These are phyloP conservation scores for Flaveria ramosissima DNA, from an alignment of 129 eudicot species.

Conservation along the genomic window DNA sequence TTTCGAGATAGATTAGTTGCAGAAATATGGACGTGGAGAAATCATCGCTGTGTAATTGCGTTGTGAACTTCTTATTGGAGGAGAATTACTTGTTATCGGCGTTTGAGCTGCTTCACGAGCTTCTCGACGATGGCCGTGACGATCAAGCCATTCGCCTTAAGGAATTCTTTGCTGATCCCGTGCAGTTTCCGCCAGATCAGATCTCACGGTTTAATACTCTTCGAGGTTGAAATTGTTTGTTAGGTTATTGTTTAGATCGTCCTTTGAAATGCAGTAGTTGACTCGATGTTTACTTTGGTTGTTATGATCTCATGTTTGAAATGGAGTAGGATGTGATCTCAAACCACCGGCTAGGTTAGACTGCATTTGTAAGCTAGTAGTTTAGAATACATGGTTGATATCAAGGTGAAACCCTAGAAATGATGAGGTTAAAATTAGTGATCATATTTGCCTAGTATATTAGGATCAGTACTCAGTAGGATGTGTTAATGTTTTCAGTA, in stretches of 20 bases:
- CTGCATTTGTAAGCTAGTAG: neutral
- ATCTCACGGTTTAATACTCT: conserved; percentile 93
- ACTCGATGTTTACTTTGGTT: neutral
- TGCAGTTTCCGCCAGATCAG: conserved; percentile 98
- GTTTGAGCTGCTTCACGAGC: conserved; percentile 99
- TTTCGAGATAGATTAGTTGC: conserved; percentile 1
- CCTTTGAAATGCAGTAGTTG: neutral
- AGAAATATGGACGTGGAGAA: conserved; percentile 90
- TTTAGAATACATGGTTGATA: conserved; percentile 6
- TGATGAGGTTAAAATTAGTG: neutral
- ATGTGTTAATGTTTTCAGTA: neutral
- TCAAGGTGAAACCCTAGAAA: conserved; percentile 22
- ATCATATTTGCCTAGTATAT: no score
- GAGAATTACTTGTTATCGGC: conserved; percentile 94
- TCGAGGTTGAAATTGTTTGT: conserved; percentile 52
- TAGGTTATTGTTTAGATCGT: neutral
- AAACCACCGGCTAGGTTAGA: conserved; percentile 5
- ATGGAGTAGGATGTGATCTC: conserved; percentile 23
- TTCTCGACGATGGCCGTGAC: conserved; percentile 93
- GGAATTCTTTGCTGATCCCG: conserved; percentile 78
- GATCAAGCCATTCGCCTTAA: conserved; percentile 95
- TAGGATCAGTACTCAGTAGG: no score
- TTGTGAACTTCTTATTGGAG: conserved; percentile 91
- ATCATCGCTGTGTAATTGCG: conserved; percentile 97
- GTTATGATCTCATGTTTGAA: conserved; percentile 18